phyloP scores from a whole-genome alignment of 1,284 basidiomycete genomes.

The Xanthoconium separans region DNA sequence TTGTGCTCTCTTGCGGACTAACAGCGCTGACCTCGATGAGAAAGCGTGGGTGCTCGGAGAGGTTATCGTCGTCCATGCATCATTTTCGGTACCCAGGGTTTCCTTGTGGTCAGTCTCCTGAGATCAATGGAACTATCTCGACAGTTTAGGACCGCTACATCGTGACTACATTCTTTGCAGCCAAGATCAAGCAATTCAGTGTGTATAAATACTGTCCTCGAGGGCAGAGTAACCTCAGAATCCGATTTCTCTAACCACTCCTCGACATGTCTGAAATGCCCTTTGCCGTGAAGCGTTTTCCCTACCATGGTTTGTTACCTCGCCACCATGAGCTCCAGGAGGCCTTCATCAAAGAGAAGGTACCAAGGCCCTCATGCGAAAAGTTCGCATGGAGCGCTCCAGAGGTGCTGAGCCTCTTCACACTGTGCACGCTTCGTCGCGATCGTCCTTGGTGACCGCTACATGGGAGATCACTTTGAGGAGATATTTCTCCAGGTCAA shows the following conservation, averaged over 20 bases:
- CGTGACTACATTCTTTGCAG: background rate
- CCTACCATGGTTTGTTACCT: constrained; percentile 12
- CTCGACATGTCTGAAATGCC: background rate
- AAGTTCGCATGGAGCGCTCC: background rate
- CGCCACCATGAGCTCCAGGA: constrained; percentile 2
- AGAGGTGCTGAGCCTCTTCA: background rate
- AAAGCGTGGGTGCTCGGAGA: no score
- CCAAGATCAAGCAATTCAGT: background rate
- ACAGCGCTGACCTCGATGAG: no score
- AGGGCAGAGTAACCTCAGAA: background rate
- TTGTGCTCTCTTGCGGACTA: background rate
- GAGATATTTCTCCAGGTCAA: constrained; percentile 15
- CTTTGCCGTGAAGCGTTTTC: background rate
- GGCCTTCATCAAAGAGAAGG: constrained; percentile 3
- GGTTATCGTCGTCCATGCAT: background rate
- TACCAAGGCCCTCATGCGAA: background rate
- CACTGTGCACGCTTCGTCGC: constrained; percentile 3
- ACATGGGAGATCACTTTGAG: constrained; percentile 8
- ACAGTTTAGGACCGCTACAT: background rate
- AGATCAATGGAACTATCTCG: background rate
- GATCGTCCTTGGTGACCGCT: constrained; percentile 3
- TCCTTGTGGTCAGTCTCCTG: background rate
- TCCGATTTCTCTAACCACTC: background rate
- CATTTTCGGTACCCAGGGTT: background rate
- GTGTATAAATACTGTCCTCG: background rate